phyloP scores from a whole-genome alignment of 2,329 filamentous ascomycete species.

The Penicillium brevicompactum region DNA sequence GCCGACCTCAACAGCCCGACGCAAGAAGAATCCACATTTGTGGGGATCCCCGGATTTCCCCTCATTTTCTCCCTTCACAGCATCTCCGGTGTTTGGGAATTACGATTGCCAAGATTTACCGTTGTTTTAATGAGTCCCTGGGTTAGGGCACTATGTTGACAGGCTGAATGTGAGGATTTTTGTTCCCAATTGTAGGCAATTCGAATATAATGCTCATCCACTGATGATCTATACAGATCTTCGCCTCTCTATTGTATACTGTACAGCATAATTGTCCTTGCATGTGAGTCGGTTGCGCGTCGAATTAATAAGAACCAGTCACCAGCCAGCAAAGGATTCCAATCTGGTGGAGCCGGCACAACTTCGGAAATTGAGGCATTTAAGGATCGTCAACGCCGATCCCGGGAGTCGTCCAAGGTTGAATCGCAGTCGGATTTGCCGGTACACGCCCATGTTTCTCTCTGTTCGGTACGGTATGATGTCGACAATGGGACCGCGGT shows the following conservation, averaged over 20 bases:
- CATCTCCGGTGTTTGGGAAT: not conserved
- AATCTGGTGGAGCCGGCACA: not conserved
- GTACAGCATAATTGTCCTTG: no score
- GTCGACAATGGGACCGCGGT: not conserved
- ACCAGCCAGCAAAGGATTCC: no score
- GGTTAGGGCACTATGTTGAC: no score
- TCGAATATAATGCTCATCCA: no score
- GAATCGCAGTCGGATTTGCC: not conserved
- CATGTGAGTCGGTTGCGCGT: no score
- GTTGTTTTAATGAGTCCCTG: not conserved
- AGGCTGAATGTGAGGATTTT: no score
- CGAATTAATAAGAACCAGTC: no score
- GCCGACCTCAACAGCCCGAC: conserved; percentile 15
- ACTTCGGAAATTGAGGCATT: not conserved
- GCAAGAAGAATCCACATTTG: conserved; percentile 14
- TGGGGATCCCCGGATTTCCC: conserved; percentile 19
- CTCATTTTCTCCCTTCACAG: not conserved
- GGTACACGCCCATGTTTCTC: not conserved
- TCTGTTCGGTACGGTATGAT: not conserved
- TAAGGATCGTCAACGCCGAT: not conserved
- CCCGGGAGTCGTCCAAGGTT: not conserved
- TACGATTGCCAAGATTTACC: not conserved
- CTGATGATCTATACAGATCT: no score
- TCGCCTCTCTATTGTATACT: no score
- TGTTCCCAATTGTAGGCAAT: no score